Conservation (phyloP, 2,329 filamentous ascomycete genomes). For the Emydomyces testavorans region DNA sequence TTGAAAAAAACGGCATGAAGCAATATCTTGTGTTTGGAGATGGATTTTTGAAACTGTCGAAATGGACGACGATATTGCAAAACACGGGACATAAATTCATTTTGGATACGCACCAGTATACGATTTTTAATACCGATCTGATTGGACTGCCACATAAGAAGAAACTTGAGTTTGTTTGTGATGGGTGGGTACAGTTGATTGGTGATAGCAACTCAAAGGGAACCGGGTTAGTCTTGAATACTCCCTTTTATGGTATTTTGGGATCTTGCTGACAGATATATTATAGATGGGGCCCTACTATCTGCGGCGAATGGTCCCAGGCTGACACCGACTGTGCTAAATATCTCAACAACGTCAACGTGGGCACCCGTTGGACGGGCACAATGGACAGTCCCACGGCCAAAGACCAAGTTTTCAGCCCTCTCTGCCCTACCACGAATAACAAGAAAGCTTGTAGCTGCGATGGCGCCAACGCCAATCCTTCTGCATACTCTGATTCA, state of each 20-base stretch:
- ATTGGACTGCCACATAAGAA: constrained; percentile 68
- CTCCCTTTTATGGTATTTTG: neutral
- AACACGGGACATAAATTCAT: constrained; percentile 56
- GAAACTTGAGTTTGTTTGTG: constrained; percentile 80
- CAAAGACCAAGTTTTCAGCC: constrained; percentile 47
- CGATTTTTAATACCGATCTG: constrained; percentile 89
- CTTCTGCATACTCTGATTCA: constrained; percentile 51
- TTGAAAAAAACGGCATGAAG: constrained; percentile 64
- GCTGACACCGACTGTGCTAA: constrained; percentile 89
- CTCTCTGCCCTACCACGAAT: constrained; percentile 56
- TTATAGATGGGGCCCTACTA: constrained; percentile 66
- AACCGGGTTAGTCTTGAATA: constrained; percentile 44
- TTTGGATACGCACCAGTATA: constrained; percentile 96
- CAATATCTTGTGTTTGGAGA: constrained; percentile 77
- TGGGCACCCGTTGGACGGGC: constrained; percentile 84
- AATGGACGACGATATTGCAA: constrained; percentile 79
- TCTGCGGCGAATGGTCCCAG: constrained; percentile 95
- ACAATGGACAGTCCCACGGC: constrained; percentile 53
- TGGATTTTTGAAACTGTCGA: constrained; percentile 80
- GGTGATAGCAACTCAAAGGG: constrained; percentile 56
- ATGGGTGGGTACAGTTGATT: constrained; percentile 67
- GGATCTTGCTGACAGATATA: neutral
- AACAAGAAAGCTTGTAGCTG: constrained; percentile 51
- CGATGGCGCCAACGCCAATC: constrained; percentile 60
- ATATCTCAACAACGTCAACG: constrained; percentile 78